Base-by-base conservation (phyloP, 306 rosid species). In the Dryas drummondii region DNA sequence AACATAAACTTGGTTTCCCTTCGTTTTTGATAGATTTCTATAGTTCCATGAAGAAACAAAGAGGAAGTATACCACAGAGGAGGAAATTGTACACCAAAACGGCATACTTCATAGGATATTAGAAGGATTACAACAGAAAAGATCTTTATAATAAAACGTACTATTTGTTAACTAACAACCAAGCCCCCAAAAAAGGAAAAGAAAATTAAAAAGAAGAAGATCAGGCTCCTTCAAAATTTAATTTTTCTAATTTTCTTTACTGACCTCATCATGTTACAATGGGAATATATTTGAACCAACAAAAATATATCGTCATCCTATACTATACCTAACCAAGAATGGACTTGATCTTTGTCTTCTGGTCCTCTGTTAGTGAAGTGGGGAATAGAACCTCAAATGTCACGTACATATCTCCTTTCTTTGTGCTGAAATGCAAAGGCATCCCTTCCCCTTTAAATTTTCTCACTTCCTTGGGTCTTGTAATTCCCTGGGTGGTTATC, bases 381-480 rank as follows among this genome's bases (percentile, higher is more conserved):
- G 99, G 99, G 80, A 94, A 94, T 44, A 94, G 56, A 84, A 94
- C 97, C 87, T 92, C 99, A 72, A 82, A 94, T 61, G 83, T 84
- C 63, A 90, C 90, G 77, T 83, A 92, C 22, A 94, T 91, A 84
- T 92, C 90, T 65, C 99, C 99, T 80, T 86, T 94, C 88, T 92
- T 94, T 14, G 74, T 83, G 96, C 88, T 92, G 81, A 92, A 81
- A 78, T 94, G 96, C 85, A 89, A 59, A 56, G 99, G 97, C 99
- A 94, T 94, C 27, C 99, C 97, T 79, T 94, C 93, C 67, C 97
- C 97, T 80, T 94, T 94, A 86, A 90, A 90, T 85, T 92, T 94
- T 68, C 85, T 90, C 58, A 92, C 93, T 84, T 92, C 92, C 84
- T 94, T 94, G 48, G 99, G 97, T 78, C 81, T 90, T 48, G 99